Evolutionary conservation across 176 grass and related monocot species (phyloP), one percentile per base, ranked within the genome.

Genomic region (Olyra latifolia): DNA sequence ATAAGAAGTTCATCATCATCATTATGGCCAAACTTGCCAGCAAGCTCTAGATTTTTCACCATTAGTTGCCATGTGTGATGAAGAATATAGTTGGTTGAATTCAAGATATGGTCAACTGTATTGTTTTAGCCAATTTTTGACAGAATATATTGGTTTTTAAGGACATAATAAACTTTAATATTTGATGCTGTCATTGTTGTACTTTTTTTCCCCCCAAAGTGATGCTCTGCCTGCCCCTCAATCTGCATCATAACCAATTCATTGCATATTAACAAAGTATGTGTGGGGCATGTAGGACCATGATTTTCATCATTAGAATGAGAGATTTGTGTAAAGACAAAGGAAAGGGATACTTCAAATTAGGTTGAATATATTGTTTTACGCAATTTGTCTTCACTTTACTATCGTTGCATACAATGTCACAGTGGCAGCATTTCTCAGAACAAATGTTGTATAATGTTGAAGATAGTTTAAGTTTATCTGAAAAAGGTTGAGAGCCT

Each of bases 81-180:
- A 58, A 74, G 14, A 67, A 27, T 68, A 50, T 74, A 64, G 8
- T 83, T 46, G 15, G 28, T 24, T 47, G 41, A 56, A 64, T 85
- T 85, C 20, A 12, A 66, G 64, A 23, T 66, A 35, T 73, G 29
- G 64, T 77, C 64, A 64, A 20, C 64, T 40, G 6, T 70, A 47
- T 76, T 30, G 41, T 9, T 1, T 45, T 58, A 58, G 27, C 40
- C 27, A 71, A 28, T 52, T 39, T 24, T 69, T 75, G 7, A 63
- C 35, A 72, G 4, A 8, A 40, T 6, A 22, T 32, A 25, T 49
- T 22, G 11, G 43, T 29, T 70, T 70, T 71, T 42, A 58, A 35
- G 62, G 49, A 47, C 23, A 55, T 27, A 69, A 79, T 58, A 67
- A 50, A 9, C 8, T 43, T 11, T 66, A 52, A 8, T 50, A 69